phyloP scores from a whole-genome alignment of 495 filamentous ascomycete genomes.

The Hypoxylon rickii region DNA sequence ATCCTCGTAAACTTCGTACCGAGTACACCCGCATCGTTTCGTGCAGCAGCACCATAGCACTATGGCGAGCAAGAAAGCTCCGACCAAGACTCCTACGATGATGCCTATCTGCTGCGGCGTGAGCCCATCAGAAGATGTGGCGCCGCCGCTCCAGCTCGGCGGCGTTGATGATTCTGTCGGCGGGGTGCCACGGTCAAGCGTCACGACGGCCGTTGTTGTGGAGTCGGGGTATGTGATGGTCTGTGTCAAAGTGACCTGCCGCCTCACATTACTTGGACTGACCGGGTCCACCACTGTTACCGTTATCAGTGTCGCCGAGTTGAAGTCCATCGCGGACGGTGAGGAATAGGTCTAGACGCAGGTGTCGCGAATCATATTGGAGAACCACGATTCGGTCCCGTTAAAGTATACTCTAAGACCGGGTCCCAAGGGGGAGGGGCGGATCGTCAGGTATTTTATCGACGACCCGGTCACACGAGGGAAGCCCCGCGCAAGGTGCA shows the following conservation, averaged over 20 bases:
- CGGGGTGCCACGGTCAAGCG: constrained; percentile 29
- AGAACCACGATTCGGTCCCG: constrained; percentile 18
- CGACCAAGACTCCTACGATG: constrained; percentile 29
- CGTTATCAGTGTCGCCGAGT: constrained; percentile 4
- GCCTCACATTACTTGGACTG: constrained; percentile 7
- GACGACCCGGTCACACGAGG: constrained; percentile 26
- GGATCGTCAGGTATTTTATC: constrained; percentile 33
- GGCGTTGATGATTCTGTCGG: constrained; percentile 20
- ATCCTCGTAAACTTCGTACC: constrained; percentile 23
- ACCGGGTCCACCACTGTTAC: constrained; percentile 4
- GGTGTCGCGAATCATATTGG: constrained; percentile 18
- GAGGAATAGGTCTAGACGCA: neutral
- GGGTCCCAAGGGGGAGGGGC: constrained; percentile 6
- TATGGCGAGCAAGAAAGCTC: constrained; percentile 29
- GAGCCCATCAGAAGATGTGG: constrained; percentile 25
- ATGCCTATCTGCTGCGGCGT: constrained; percentile 31
- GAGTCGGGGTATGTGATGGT: constrained; percentile 34
- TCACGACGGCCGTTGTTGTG: constrained; percentile 35
- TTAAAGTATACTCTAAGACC: constrained; percentile 13
- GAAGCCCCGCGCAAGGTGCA: constrained; percentile 16
- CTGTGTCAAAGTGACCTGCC: constrained; percentile 36
- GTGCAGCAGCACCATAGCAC: constrained; percentile 35
- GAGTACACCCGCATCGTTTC: constrained; percentile 22
- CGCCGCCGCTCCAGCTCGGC: constrained; percentile 11
- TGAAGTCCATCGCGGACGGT: constrained; percentile 12